These are phyloP conservation scores for Arachnopeziza araneosa DNA, from an alignment of 2,329 filamentous ascomycete species.

Conservation along the genomic window DNA sequence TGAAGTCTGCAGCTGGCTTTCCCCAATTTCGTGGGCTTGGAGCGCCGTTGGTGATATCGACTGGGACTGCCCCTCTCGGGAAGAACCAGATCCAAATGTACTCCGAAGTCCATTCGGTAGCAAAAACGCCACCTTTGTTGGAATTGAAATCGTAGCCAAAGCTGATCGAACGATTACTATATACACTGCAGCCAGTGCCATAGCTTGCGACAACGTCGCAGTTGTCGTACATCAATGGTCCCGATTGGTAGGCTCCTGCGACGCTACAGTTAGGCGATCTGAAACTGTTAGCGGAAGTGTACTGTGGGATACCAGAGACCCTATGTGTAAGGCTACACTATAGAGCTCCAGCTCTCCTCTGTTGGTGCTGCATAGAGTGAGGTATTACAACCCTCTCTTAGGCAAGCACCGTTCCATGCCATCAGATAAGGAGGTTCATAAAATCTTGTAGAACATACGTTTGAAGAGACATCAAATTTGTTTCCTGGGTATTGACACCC, in stretches of 20 bases:
- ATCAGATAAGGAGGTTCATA: conserved; percentile 4
- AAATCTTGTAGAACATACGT: conserved; percentile 18
- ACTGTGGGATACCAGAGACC: not conserved
- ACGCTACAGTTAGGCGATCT: not conserved
- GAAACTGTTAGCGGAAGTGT: not conserved
- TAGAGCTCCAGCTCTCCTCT: not conserved
- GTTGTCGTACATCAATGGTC: conserved; percentile 4
- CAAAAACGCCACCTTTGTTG: conserved; percentile 59
- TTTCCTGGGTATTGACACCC: conserved; percentile 54
- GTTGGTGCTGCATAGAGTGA: not conserved
- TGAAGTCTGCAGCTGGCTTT: conserved; percentile 60
- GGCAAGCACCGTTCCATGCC: not conserved
- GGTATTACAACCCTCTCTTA: not conserved
- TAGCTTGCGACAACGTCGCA: conserved; percentile 11
- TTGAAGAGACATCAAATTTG: conserved; percentile 17
- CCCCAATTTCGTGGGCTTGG: conserved; percentile 66
- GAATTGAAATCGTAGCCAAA: conserved; percentile 60
- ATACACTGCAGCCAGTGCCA: conserved; percentile 30
- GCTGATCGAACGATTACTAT: conserved; percentile 30
- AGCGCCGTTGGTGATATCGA: conserved; percentile 48
- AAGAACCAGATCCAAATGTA: conserved; percentile 75
- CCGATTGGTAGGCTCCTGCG: conserved; percentile 13
- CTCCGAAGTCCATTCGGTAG: conserved; percentile 63
- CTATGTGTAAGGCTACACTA: not conserved
- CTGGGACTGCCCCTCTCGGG: conserved; percentile 54